Conservation (phyloP, 768 basidiomycete genomes). For the Panellus pusillus region DNA sequence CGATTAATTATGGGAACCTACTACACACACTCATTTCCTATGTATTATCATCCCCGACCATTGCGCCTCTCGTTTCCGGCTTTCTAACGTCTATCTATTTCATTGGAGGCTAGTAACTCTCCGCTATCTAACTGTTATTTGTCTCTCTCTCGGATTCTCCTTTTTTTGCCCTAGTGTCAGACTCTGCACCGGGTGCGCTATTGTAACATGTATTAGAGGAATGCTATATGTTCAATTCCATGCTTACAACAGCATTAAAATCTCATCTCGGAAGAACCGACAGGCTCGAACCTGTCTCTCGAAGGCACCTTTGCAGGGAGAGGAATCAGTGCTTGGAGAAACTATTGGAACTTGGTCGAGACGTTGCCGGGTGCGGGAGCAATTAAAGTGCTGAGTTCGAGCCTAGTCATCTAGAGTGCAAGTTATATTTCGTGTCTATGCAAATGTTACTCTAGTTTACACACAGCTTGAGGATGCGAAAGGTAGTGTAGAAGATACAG, state of each 20-base stretch:
- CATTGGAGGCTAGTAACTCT: constrained; percentile 14
- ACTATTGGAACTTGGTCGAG: too few species aligned
- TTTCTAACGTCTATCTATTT: constrained; percentile 23
- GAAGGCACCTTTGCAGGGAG: too few species aligned
- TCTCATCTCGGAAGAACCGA: neutral
- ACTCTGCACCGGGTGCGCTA: constrained; percentile 33
- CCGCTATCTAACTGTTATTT: constrained; percentile 29
- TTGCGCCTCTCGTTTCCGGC: constrained; percentile 15
- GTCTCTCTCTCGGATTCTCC: constrained; percentile 28
- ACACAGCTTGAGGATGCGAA: neutral
- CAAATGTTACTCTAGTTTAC: constrained; percentile 8
- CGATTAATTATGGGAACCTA: constrained; percentile 27
- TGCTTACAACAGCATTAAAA: constrained; percentile 1
- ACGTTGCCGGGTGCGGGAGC: too few species aligned
- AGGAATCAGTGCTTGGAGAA: too few species aligned
- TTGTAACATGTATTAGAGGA: constrained; percentile 34
- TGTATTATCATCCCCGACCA: constrained; percentile 21
- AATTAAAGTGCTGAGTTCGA: too few species aligned
- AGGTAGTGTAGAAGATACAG: too few species aligned
- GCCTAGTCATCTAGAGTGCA: neutral
- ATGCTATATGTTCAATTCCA: constrained; percentile 21
- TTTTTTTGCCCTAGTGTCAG: constrained; percentile 22
- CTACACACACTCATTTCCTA: constrained; percentile 18
- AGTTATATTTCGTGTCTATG: constrained; percentile 11
- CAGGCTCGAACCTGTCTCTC: too few species aligned